Percentiles rank a stretch among this genome's conserved stretches.
phyloP scores from a whole-genome alignment of 345 rosid species.

The Turritis glabra region DNA sequence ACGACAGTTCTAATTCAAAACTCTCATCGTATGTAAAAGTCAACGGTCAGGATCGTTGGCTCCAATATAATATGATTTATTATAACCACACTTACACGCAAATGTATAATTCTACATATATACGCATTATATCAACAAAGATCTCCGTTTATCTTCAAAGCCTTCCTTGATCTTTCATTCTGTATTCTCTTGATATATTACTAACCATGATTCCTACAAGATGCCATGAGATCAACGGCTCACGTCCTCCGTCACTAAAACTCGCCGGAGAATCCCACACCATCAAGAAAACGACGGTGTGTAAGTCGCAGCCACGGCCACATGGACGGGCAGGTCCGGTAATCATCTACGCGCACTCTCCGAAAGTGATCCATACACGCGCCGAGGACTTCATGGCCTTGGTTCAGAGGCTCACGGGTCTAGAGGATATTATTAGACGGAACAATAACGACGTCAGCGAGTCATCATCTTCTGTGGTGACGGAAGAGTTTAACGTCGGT shows the following conservation, averaged over 20 bases:
- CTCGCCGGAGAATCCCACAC: constrained; percentile 42
- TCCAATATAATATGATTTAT: background rate
- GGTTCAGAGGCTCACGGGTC: constrained; percentile 82
- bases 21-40: constrained; percentile 28
- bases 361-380: constrained; percentile 75
- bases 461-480: constrained; percentile 26
- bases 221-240: constrained; percentile 29
- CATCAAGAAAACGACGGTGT: constrained; percentile 42
- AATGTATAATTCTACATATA: background rate
- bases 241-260: constrained; percentile 30
- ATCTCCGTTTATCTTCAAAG: background rate
- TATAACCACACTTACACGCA: constrained; percentile 8
- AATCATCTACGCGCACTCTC: constrained; percentile 66
- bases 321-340: constrained; percentile 46
- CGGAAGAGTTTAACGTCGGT: constrained; percentile 27
- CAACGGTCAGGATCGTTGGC: constrained; percentile 83
- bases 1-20: constrained; percentile 13
- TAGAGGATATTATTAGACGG: constrained; percentile 15
- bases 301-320: constrained; percentile 36
- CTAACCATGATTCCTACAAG: constrained; percentile 43
- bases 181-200: background rate
- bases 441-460: constrained; percentile 27
- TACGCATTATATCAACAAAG: background rate
- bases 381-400: constrained; percentile 79
- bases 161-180: background rate